Evolutionary conservation across 805 yeast genomes (phyloP).

Genomic region (Teunomyces lycoperdinae): DNA sequence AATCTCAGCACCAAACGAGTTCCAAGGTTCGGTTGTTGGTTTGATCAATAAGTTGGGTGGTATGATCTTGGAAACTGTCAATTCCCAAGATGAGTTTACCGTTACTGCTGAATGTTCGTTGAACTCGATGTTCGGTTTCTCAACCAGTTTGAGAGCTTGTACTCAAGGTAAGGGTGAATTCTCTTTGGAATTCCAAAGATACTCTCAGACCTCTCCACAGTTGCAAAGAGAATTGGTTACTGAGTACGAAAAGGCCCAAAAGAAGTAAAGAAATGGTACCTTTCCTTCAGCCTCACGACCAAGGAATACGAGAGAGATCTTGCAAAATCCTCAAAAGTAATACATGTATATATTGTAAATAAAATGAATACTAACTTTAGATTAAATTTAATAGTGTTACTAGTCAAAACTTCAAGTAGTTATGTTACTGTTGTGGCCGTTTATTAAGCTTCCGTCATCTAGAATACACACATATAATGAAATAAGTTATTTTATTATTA

Average conservation of each 20-base stretch:
- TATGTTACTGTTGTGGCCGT: background rate
- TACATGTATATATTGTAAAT: slow-evolving; percentile 3
- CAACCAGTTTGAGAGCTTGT: slow-evolving; percentile 90
- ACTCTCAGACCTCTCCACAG: slow-evolving; percentile 87
- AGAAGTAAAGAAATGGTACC: slow-evolving; percentile 11
- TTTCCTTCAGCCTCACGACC: background rate
- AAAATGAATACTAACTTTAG: background rate
- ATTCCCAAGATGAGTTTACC: slow-evolving; percentile 91
- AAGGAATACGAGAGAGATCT: background rate
- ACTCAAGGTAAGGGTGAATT: slow-evolving; percentile 99
- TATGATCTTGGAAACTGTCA: slow-evolving; percentile 88
- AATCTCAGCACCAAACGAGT: slow-evolving; percentile 92
- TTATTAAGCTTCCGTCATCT: slow-evolving; percentile 9
- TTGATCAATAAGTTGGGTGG: slow-evolving; percentile 90
- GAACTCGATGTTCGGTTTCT: slow-evolving; percentile 94
- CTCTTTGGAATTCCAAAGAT: slow-evolving; percentile 89
- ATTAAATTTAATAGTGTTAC: background rate
- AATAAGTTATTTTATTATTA: slow-evolving; percentile 11
- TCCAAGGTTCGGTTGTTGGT: slow-evolving; percentile 92
- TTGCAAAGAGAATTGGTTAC: slow-evolving; percentile 87
- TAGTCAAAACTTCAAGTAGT: background rate
- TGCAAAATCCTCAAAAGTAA: background rate
- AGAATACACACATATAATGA: slow-evolving; percentile 25
- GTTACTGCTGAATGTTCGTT: slow-evolving; percentile 94
- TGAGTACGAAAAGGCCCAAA: slow-evolving; percentile 49